These are phyloP conservation scores for Aspergillus pseudotamarii DNA, from an alignment of 2,329 filamentous ascomycete species.

Conservation along the genomic window DNA sequence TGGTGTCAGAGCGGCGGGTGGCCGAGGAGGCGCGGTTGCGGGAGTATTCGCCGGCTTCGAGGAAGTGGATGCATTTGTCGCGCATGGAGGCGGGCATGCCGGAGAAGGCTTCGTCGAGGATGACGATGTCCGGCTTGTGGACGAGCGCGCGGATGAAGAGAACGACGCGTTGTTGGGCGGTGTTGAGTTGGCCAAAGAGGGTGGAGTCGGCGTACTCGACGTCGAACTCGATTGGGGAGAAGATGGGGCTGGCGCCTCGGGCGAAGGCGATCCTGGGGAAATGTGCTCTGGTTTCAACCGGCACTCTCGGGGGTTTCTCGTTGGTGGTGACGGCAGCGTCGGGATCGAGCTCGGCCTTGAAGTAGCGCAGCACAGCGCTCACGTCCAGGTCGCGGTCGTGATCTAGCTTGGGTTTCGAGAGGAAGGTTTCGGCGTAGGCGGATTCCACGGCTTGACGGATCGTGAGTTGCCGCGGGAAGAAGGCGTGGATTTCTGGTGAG, in stretches of 20 bases:
- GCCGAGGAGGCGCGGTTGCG: constrained; percentile 34
- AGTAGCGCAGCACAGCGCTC: constrained; percentile 73
- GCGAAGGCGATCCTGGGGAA: constrained; percentile 25
- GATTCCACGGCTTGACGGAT: constrained; percentile 77
- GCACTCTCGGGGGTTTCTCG: constrained; percentile 18
- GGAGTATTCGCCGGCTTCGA: constrained; percentile 65
- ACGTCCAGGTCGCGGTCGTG: constrained; percentile 61
- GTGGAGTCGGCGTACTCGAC: constrained; percentile 73
- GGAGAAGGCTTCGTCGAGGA: constrained; percentile 85
- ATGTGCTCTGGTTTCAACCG: constrained; percentile 1
- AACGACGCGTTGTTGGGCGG: constrained; percentile 70
- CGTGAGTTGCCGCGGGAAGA: constrained; percentile 79
- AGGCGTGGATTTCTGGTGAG: constrained; percentile 89
- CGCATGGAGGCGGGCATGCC: constrained; percentile 79
- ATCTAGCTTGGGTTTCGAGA: constrained; percentile 68
- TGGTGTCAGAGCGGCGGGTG: constrained; percentile 12
- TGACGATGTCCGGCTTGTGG: constrained; percentile 77
- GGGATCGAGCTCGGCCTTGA: constrained; percentile 75
- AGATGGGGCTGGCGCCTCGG: constrained; percentile 1
- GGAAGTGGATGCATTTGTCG: constrained; percentile 84
- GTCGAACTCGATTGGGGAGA: constrained; percentile 29
- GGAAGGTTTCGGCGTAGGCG: constrained; percentile 88
- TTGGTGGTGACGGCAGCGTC: constrained; percentile 24
- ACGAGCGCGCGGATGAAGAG: constrained; percentile 82
- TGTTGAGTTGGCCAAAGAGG: constrained; percentile 66